phyloP scores from a whole-genome alignment of 768 basidiomycete genomes.

The Psilocybe cubensis region DNA sequence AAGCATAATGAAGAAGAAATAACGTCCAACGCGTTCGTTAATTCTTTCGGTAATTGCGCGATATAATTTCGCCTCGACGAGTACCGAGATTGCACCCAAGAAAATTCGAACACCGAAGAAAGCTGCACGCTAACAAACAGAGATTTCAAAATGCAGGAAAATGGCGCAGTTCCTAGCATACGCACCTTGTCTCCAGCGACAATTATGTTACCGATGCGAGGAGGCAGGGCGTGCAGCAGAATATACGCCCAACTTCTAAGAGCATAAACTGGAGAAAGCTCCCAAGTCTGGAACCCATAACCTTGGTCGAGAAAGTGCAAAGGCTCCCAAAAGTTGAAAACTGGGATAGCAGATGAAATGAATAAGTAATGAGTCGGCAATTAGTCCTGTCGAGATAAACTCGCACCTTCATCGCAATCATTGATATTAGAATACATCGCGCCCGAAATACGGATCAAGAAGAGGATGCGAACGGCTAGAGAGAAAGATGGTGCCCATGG shows the following conservation, averaged over 20 bases:
- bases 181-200: conserved; percentile 68
- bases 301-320: conserved; percentile 89
- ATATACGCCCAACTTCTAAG: conserved; percentile 96
- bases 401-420: conserved; percentile 94
- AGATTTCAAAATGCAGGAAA: conserved; percentile 7
- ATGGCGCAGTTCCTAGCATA: background rate
- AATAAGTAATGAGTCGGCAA: background rate
- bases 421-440: conserved; percentile 97
- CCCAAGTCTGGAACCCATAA: conserved; percentile 97
- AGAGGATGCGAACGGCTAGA: conserved; percentile 79
- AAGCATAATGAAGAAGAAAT: conserved; percentile 84
- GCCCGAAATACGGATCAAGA: conserved; percentile 77
- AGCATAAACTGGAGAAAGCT: conserved; percentile 88
- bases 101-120: conserved; percentile 90
- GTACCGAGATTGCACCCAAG: conserved; percentile 70
- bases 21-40: conserved; percentile 91
- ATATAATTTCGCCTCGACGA: conserved; percentile 85
- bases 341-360: conserved; percentile 41
- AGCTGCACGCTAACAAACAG: conserved; percentile 63
- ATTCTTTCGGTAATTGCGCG: conserved; percentile 79
- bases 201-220: conserved; percentile 54
- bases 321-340: conserved; percentile 99
- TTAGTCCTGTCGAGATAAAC: background rate
- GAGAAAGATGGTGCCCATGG: conserved; percentile 90
- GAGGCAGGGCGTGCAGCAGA: conserved; percentile 73